These are phyloP conservation scores for Cinchona pubescens DNA, from an alignment of 257 asterid genomes.

Conservation along the genomic window DNA sequence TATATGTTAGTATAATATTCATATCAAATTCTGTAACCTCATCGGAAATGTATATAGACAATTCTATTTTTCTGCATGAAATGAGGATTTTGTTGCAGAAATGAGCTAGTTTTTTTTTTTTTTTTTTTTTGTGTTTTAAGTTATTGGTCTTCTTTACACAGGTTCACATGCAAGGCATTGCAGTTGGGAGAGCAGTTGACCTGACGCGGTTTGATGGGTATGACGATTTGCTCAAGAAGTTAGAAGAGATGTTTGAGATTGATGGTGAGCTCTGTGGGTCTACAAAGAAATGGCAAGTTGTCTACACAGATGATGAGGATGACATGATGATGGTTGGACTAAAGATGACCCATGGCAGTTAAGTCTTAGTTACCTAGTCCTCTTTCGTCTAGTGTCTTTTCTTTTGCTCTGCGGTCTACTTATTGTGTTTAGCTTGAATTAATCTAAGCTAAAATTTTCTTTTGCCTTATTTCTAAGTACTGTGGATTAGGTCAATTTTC, in stretches of 20 bases:
- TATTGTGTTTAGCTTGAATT: neutral
- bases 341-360: conserved; percentile 99
- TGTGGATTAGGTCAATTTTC: neutral
- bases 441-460: neutral
- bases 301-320: conserved; percentile 90
- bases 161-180: conserved; percentile 97
- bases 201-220: conserved; percentile 71
- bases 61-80: neutral
- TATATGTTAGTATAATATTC: neutral
- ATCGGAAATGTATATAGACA: neutral
- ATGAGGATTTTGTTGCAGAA: neutral
- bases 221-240: conserved; percentile 72
- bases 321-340: conserved; percentile 99
- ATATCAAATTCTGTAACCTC: neutral
- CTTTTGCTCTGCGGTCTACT: neutral
- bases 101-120: neutral
- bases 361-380: conserved; percentile 32
- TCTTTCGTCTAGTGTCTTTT: conserved; percentile 1
- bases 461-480: too few species aligned
- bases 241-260: conserved; percentile 91
- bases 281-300: conserved; percentile 89
- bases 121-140: neutral
- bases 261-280: conserved; percentile 71
- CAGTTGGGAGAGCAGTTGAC: conserved; percentile 97
- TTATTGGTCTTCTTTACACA: conserved; percentile 16